Conservation (phyloP, 2,329 filamentous ascomycete species). For the Sporothrix humicola region DNA sequence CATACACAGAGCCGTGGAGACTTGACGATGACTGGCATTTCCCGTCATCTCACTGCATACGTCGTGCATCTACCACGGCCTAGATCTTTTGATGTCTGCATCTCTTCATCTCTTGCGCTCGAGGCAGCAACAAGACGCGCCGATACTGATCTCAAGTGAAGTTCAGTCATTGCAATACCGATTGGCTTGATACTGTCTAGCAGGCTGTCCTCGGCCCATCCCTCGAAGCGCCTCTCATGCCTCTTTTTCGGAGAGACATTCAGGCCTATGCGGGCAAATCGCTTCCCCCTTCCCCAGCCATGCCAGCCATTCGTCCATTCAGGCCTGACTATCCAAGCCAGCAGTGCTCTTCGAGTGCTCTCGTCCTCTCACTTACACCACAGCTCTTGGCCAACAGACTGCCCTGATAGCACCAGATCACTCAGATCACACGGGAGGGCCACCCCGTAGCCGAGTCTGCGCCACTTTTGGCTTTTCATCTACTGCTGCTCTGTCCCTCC, state of each 20-base stretch:
- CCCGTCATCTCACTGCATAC: slow-evolving; percentile 20
- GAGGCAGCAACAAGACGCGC: slow-evolving; percentile 1
- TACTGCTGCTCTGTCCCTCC: neutral
- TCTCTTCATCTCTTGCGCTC: neutral
- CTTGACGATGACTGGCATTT: slow-evolving; percentile 1
- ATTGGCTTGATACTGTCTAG: neutral
- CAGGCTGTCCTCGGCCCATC: neutral
- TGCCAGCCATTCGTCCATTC: too few species aligned
- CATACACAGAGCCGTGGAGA: slow-evolving; percentile 11
- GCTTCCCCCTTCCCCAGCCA: slow-evolving; percentile 17
- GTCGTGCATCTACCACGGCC: neutral
- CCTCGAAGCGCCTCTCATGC: neutral
- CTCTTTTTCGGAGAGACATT: neutral
- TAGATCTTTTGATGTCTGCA: neutral
- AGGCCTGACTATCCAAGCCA: neutral
- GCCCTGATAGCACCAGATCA: neutral
- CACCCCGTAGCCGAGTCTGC: neutral
- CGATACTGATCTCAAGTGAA: neutral
- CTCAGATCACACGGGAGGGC: neutral
- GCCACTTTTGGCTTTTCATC: neutral
- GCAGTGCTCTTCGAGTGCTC: neutral
- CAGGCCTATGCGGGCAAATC: neutral
- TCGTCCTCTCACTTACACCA: neutral
- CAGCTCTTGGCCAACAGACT: neutral
- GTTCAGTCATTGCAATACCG: too few species aligned